phyloP scores from a whole-genome alignment of 306 rosid species.

The Cicer bijugum region DNA sequence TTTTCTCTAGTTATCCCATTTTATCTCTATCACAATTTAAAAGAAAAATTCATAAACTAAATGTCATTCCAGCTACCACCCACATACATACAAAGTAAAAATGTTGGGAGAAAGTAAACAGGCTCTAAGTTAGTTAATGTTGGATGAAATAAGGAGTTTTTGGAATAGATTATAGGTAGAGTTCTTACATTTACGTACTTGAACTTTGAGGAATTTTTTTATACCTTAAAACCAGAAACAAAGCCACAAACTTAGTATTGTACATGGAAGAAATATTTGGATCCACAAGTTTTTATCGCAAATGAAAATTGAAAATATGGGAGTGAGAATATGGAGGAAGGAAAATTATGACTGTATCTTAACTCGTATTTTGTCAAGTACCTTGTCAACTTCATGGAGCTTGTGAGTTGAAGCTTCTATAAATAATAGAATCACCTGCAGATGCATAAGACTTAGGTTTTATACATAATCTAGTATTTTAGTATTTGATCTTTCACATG shows the following conservation, averaged over 20 bases:
- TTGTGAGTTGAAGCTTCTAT: not conserved
- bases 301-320: constrained; percentile 17
- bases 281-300: not conserved
- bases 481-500: constrained; percentile 27
- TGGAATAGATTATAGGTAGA: not conserved
- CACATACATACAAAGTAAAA: no score
- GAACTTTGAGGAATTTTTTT: not conserved
- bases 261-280: constrained; percentile 4
- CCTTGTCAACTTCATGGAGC: constrained; percentile 3
- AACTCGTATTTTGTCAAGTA: constrained; percentile 20
- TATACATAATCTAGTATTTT: constrained; percentile 29
- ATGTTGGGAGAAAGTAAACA: no score
- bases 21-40: no score
- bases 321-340: not conserved
- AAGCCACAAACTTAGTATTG: not conserved
- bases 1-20: no score
- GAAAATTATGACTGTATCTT: constrained; percentile 29
- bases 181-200: constrained; percentile 12
- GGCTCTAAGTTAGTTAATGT: not conserved
- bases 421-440: not conserved
- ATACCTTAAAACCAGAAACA: constrained; percentile 3
- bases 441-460: not conserved
- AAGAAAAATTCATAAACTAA: no score
- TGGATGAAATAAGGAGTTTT: constrained; percentile 10
- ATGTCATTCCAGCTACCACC: no score